These are phyloP conservation scores for Oenanthe sinensis DNA, from an alignment of 129 eudicot species.

Conservation along the genomic window DNA sequence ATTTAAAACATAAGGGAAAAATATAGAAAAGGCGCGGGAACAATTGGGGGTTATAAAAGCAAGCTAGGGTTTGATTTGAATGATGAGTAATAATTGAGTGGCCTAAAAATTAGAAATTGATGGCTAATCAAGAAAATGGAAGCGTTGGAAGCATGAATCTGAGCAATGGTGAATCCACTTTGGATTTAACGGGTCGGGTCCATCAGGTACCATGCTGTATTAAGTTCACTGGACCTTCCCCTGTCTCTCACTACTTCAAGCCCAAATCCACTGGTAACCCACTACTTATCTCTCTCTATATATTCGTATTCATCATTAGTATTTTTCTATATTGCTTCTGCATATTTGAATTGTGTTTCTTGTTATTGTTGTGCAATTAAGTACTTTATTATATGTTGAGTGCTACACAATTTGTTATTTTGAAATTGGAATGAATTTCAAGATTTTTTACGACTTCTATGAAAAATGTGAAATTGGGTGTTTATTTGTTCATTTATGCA, in stretches of 20 bases:
- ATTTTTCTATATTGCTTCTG: neutral
- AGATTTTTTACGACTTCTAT: neutral
- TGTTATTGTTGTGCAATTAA: neutral
- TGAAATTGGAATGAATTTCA: neutral
- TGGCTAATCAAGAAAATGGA: slow-evolving; percentile 7
- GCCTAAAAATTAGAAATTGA: neutral
- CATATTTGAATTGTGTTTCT: neutral
- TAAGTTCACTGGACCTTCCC: slow-evolving; percentile 67
- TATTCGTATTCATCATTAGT: neutral
- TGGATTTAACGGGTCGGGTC: slow-evolving; percentile 63
- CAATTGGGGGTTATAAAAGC: neutral
- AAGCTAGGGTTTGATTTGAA: slow-evolving; percentile 9
- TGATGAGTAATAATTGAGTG: neutral
- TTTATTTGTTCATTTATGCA: neutral
- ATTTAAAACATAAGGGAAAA: no score
- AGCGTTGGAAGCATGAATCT: slow-evolving; percentile 37
- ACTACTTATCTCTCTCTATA: neutral
- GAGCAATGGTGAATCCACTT: slow-evolving; percentile 17
- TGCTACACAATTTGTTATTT: neutral
- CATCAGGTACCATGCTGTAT: slow-evolving; percentile 92
- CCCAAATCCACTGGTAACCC: slow-evolving; percentile 65
- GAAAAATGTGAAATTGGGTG: neutral
- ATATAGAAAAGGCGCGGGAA: neutral
- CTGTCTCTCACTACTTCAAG: slow-evolving; percentile 74
- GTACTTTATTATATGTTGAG: neutral